These are phyloP conservation scores for Fusarium sp. DNA, from an alignment of 2,329 filamentous ascomycete genomes.

Conservation along the genomic window DNA sequence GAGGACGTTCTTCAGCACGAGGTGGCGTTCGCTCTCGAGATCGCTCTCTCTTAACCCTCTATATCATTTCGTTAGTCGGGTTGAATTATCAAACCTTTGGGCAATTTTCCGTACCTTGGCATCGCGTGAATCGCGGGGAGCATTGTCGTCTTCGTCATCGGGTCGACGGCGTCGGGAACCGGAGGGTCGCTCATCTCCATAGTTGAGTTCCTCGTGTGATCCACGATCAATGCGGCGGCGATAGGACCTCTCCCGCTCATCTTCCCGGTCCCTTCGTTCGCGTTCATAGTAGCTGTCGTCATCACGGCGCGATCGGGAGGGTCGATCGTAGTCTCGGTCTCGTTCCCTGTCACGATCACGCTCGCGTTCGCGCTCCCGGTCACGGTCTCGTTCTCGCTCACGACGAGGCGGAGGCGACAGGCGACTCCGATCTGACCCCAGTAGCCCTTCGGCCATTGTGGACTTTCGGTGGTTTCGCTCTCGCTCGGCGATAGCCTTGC, in stretches of 20 bases:
- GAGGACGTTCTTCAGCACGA: slow-evolving; percentile 64
- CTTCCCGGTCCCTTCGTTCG: slow-evolving; percentile 87
- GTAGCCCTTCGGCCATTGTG: slow-evolving; percentile 73
- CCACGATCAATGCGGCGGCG: slow-evolving; percentile 81
- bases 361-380: slow-evolving; percentile 20
- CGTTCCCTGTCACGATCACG: slow-evolving; percentile 55
- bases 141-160: slow-evolving; percentile 79
- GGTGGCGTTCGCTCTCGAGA: slow-evolving; percentile 71
- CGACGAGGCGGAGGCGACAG: slow-evolving; percentile 52
- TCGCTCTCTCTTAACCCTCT: slow-evolving; percentile 70
- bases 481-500: slow-evolving; percentile 91
- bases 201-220: slow-evolving; percentile 88
- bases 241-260: slow-evolving; percentile 89
- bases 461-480: slow-evolving; percentile 92
- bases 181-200: slow-evolving; percentile 79
- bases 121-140: slow-evolving; percentile 73
- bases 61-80: slow-evolving; percentile 47
- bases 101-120: slow-evolving; percentile 68
- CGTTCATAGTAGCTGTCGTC: slow-evolving; percentile 81
- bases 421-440: slow-evolving; percentile 64
- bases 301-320: slow-evolving; percentile 67
- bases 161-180: slow-evolving; percentile 79
- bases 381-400: slow-evolving; percentile 33
- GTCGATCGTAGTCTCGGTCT: slow-evolving; percentile 62
- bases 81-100: background rate